These are phyloP conservation scores for Nematodospora valgi DNA, from an alignment of 805 yeast genomes.

Conservation along the genomic window DNA sequence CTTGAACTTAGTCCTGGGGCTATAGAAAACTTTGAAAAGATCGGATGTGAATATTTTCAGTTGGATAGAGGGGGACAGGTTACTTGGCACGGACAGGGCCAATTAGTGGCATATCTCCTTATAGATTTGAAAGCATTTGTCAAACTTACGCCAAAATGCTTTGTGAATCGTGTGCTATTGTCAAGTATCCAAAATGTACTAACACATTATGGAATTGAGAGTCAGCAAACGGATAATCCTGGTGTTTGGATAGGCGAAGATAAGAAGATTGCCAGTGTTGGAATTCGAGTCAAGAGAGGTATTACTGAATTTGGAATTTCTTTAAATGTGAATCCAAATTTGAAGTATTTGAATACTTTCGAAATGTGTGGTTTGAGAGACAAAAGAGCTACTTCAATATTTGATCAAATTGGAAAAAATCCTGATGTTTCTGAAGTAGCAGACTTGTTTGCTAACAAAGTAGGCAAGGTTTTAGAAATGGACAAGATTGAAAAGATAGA, in stretches of 20 bases:
- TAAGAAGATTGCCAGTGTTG: conserved; percentile 81
- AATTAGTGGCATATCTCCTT: conserved; percentile 79
- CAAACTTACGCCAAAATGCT: conserved; percentile 58
- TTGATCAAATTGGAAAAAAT: conserved; percentile 10
- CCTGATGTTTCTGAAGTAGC: conserved; percentile 28
- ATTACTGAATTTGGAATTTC: conserved; percentile 90
- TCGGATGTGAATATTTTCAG: conserved; percentile 66
- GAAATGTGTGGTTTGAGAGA: conserved; percentile 84
- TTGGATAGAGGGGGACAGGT: conserved; percentile 92
- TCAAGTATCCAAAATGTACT: conserved; percentile 51
- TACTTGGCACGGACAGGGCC: conserved; percentile 97
- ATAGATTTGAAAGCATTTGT: conserved; percentile 55
- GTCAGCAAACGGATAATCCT: conserved; percentile 60
- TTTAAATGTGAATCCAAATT: conserved; percentile 72
- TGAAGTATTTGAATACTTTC: conserved; percentile 64
- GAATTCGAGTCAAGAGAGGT: conserved; percentile 79
- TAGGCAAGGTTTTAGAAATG: conserved; percentile 32
- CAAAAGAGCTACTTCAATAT: conserved; percentile 37
- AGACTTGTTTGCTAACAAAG: conserved; percentile 31
- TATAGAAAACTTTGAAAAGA: conserved; percentile 21
- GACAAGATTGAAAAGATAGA: conserved; percentile 22
- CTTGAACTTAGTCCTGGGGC: conserved; percentile 35
- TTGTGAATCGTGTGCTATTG: conserved; percentile 59
- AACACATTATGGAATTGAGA: conserved; percentile 35
- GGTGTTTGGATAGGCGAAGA: conserved; percentile 74